Evolutionary conservation across 495 filamentous ascomycete genomes (phyloP).

Genomic region (Daldinia concentrica): DNA sequence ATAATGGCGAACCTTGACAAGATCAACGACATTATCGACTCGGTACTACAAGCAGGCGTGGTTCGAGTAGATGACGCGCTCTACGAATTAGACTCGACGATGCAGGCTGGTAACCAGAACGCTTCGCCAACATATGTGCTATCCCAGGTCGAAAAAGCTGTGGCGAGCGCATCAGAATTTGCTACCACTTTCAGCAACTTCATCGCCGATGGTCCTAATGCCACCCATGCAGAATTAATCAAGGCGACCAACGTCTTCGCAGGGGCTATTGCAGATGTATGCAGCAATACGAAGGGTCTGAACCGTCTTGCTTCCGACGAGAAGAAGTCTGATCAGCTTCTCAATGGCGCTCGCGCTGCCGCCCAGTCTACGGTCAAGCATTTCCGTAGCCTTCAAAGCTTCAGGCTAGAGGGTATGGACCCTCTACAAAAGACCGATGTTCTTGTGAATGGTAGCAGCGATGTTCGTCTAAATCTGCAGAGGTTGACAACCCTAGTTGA

Average conservation of each 20-base stretch:
- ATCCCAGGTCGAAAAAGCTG: conserved; percentile 96
- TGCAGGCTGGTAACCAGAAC: conserved; percentile 98
- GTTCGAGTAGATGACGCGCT: conserved; percentile 95
- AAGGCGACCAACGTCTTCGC: conserved; percentile 90
- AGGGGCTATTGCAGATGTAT: conserved; percentile 89
- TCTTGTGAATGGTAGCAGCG: conserved; percentile 94
- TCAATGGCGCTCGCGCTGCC: conserved; percentile 81
- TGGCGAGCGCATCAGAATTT: conserved; percentile 93
- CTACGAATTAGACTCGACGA: conserved; percentile 95
- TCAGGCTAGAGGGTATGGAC: conserved; percentile 89
- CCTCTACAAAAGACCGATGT: conserved; percentile 90
- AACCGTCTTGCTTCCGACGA: conserved; percentile 95
- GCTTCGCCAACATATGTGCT: conserved; percentile 95
- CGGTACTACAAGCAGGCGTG: conserved; percentile 91
- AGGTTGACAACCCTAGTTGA: conserved; percentile 91
- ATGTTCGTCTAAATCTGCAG: conserved; percentile 91
- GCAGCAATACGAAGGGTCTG: conserved; percentile 95
- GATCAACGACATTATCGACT: conserved; percentile 98
- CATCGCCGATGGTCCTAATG: conserved; percentile 95
- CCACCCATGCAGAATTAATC: conserved; percentile 89
- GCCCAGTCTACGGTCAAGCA: conserved; percentile 92
- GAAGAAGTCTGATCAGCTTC: conserved; percentile 86
- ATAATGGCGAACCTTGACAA: conserved; percentile 85
- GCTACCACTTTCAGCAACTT: conserved; percentile 97
- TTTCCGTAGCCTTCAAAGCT: conserved; percentile 93